Evolutionary conservation across 169 alveolate species (phyloP).

Genomic region (Toxoplasma gondii): DNA sequence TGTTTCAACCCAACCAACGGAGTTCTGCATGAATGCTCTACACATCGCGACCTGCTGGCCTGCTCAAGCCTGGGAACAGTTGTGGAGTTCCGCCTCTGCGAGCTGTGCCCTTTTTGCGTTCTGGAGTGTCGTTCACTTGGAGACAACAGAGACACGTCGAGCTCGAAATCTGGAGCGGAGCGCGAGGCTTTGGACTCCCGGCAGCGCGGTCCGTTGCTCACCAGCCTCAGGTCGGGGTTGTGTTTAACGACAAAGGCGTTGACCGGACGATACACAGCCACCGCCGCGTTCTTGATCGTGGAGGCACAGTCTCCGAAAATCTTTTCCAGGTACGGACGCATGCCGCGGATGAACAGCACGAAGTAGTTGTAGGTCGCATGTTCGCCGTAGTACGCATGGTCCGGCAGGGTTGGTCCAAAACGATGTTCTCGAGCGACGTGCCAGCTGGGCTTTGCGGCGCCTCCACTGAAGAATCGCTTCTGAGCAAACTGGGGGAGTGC

Average conservation of each 20-base stretch:
- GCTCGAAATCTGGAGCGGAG: too few species aligned
- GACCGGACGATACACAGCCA: slow-evolving; percentile 74
- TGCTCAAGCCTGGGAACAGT: too few species aligned
- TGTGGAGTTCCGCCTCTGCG: too few species aligned
- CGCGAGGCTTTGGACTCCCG: too few species aligned
- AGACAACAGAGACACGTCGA: too few species aligned
- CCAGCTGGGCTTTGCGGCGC: slow-evolving; percentile 82
- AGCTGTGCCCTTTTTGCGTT: too few species aligned
- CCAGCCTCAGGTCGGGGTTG: slow-evolving; percentile 87
- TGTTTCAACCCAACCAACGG: too few species aligned
- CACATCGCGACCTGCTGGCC: too few species aligned
- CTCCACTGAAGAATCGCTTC: slow-evolving; percentile 70
- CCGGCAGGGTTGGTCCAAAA: slow-evolving; percentile 78
- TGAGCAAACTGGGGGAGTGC: not conserved
- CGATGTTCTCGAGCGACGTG: slow-evolving; percentile 72
- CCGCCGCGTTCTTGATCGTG: slow-evolving; percentile 63
- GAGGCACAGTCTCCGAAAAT: slow-evolving; percentile 67
- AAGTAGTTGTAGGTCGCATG: slow-evolving; percentile 79
- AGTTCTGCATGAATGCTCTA: too few species aligned
- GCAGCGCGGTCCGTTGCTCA: too few species aligned
- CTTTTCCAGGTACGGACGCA: slow-evolving; percentile 77
- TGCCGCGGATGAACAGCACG: slow-evolving; percentile 75
- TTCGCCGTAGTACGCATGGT: slow-evolving; percentile 80
- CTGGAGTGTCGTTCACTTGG: too few species aligned
- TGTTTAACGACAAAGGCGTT: slow-evolving; percentile 76